Base-by-base conservation (phyloP, 768 basidiomycete genomes). In the Tricholoma terreum region DNA sequence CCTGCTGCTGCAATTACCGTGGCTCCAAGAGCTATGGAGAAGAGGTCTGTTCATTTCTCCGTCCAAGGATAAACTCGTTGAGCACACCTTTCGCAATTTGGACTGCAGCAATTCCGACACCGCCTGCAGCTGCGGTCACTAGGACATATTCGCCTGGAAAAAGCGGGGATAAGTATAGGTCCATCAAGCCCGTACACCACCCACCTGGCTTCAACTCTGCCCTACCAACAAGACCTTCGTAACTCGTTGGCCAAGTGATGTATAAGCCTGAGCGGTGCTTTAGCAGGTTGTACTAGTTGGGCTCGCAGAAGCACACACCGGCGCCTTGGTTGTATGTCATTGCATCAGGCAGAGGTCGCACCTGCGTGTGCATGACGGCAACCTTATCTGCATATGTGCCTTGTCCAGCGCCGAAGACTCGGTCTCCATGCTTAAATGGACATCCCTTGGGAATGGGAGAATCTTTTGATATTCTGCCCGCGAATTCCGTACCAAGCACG, bases 1-100 rank as follows among this genome's bases (percentile, higher is more conserved):
- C 92, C 84, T 19, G 92, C 93, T 0, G 94, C 95, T 0, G 94
- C 97, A 63, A 99, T 98, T 19, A 99, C 97, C 64, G 84, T 92
- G 36, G 92, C 95, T 22, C 94, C 96, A 48, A 97, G 79, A 7
- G 82, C 94, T 94, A 57, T 22, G 21, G 36, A 40, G 33, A 50
- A 35, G 9, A 22, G 17, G 54, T 27, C 14, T 0, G 15, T 27
- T 22, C 46, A 34, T 56, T 31, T 8, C 22, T 40, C 19, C 10
- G 49, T 15, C 9, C n/a, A 19, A 27, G 22, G 24, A 30, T 22
- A n/a, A 50, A 22, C 30, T 17, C n/a, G n/a, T 6, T 21, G 15
- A 4, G 40, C 68, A 35, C 33, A 91, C 92, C 86, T 82, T 97
- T 97, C 19, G 93, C 95, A 54, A 98, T 80, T 68, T 98, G 96